Percentiles rank a stretch among this genome's conserved stretches.
phyloP scores from a whole-genome alignment of 768 basidiomycete species.

The Agrocybe pediades region DNA sequence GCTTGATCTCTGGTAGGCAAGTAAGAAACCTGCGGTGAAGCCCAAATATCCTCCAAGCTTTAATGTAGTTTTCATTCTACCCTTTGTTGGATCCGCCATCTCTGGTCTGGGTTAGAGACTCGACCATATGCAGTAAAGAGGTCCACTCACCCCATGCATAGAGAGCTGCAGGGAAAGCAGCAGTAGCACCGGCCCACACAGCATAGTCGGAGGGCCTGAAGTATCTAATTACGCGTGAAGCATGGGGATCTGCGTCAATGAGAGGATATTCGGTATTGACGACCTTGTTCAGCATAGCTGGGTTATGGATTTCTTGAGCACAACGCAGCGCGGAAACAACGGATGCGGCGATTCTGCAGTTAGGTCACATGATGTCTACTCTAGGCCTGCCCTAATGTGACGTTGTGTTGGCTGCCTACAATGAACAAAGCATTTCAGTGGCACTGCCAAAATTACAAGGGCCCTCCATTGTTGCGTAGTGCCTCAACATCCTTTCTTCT shows the following conservation, averaged over 20 bases:
- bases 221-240: slow-evolving; percentile 83
- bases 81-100: slow-evolving; percentile 47
- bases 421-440: not conserved
- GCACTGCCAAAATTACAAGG: slow-evolving; percentile 10
- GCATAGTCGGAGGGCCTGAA: slow-evolving; percentile 88
- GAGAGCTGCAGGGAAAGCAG: slow-evolving; percentile 77
- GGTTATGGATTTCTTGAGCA: slow-evolving; percentile 24
- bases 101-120: slow-evolving; percentile 33
- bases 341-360: slow-evolving; percentile 24
- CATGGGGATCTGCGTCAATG: slow-evolving; percentile 94
- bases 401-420: slow-evolving; percentile 9
- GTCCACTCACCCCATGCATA: slow-evolving; percentile 75
- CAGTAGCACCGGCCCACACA: slow-evolving; percentile 79
- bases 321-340: slow-evolving; percentile 13
- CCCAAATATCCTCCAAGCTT: slow-evolving; percentile 75
- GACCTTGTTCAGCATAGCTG: slow-evolving; percentile 51
- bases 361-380: slow-evolving; percentile 29
- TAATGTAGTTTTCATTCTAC: slow-evolving; percentile 37
- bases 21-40: slow-evolving; percentile 86
- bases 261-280: slow-evolving; percentile 77
- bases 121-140: not conserved
- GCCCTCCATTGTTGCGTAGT: slow-evolving; percentile 17
- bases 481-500: slow-evolving; percentile 12
- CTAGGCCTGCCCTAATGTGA: slow-evolving; percentile 34
- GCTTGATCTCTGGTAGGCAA: slow-evolving; percentile 90